These are phyloP conservation scores for Wickerhamiella nectarea DNA, from an alignment of 805 yeast genomes.

Conservation along the genomic window DNA sequence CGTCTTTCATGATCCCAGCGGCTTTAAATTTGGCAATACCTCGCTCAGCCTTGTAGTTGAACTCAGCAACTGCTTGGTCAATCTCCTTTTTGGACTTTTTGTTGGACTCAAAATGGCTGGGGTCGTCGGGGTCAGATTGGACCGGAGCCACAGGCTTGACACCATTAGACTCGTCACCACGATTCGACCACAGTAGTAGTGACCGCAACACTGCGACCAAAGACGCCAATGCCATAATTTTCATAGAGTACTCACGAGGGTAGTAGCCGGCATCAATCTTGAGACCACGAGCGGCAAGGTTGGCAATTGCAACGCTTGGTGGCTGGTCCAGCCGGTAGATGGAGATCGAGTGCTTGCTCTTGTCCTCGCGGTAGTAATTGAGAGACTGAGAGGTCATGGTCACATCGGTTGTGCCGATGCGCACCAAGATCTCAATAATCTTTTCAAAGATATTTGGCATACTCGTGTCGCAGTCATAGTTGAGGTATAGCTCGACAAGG, in stretches of 20 bases:
- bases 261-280: slow-evolving; percentile 17
- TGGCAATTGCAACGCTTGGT: slow-evolving; percentile 62
- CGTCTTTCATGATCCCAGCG: slow-evolving; percentile 47
- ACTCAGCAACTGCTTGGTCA: slow-evolving; percentile 60
- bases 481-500: slow-evolving; percentile 80
- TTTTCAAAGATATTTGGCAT: slow-evolving; percentile 72
- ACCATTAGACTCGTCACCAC: slow-evolving; percentile 26
- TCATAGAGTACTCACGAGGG: slow-evolving; percentile 73
- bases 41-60: slow-evolving; percentile 72
- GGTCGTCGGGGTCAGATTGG: slow-evolving; percentile 38
- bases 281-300: slow-evolving; percentile 33
- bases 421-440: slow-evolving; percentile 60
- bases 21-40: slow-evolving; percentile 55
- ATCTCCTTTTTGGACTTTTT: slow-evolving; percentile 75
- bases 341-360: slow-evolving; percentile 43
- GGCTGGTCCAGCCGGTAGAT: slow-evolving; percentile 62
- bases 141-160: background rate
- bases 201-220: slow-evolving; percentile 74
- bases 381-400: slow-evolving; percentile 60
- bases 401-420: slow-evolving; percentile 56
- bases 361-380: slow-evolving; percentile 37
- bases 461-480: slow-evolving; percentile 81
- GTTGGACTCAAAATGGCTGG: slow-evolving; percentile 69
- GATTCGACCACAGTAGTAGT: slow-evolving; percentile 75
- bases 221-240: slow-evolving; percentile 66